Evolutionary conservation across 139 green algal genomes (phyloP), one percentile per base, ranked within the genome.

Genomic region (Haematococcus sp.): DNA sequence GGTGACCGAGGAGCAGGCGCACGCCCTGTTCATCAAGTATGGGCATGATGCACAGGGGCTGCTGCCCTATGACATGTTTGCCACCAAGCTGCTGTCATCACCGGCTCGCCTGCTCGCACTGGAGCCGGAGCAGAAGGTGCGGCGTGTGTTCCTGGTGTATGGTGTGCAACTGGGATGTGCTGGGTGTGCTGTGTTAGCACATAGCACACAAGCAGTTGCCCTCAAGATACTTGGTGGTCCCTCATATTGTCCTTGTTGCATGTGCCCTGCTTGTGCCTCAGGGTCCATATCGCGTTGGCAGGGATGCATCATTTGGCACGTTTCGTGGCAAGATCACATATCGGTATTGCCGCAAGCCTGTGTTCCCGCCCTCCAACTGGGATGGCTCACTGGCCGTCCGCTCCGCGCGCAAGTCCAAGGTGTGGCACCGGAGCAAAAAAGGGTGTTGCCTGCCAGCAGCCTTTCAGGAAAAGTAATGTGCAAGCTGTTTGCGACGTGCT

Each of bases 321-420:
- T 91, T 91, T 74, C 63, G 68, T 13, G 88, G 88, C 68, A 92
- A 91, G 81, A 90, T 94, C 68, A 73, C 75, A 23, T 94, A 94
- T 84, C 76, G 74, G 33, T 75, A 84, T 35, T 94, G 89, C 88
- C 74, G 81, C 31, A 94, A 90, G 72, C 84, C 88, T 35, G 88
- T 95, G 44, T 91, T 81, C 55, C 75, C 83, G 20, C 85, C 85
- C 16, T 87, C 86, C 40, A 74, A 82, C 60, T 94, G 86, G 86
- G 84, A 91, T 63, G 82, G 82, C 22, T 77, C 63, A 20, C 74
- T 88, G 44, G 82, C 82, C 1, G 75, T 89, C 58, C 70, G 88
- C 31, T 90, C 89, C 11, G 81, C 76, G 2, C 73, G 85, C 27
- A 79, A 94, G 79, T 89, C 89, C 27, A 81, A 87, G 74, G 86